These are phyloP conservation scores for Hyphodiscus hymeniophilus DNA, from an alignment of 495 filamentous ascomycete species.

Conservation along the genomic window DNA sequence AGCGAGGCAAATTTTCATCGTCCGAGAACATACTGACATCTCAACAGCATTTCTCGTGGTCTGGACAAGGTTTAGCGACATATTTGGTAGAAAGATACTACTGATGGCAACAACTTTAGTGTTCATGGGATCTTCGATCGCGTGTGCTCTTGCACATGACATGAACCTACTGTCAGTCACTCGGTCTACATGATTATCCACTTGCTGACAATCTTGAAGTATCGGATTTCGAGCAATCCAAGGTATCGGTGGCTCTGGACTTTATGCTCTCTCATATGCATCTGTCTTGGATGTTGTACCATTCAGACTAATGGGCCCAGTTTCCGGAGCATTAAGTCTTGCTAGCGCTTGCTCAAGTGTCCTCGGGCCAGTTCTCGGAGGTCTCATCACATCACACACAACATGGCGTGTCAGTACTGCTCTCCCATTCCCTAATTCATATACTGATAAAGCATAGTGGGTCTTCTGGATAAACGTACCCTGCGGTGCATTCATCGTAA, in stretches of 20 bases:
- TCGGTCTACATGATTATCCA: too few species aligned
- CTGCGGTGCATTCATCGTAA: constrained; percentile 15
- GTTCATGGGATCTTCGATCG: constrained; percentile 53
- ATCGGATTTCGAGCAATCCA: constrained; percentile 34
- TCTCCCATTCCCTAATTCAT: too few species aligned
- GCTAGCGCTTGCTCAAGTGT: constrained; percentile 25
- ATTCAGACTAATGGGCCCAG: neutral
- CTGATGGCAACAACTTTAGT: constrained; percentile 58
- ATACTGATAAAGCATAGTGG: too few species aligned
- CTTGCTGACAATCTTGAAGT: neutral
- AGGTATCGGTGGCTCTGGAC: constrained; percentile 32
- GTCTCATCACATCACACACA: constrained; percentile 26
- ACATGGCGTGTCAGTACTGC: constrained; percentile 27
- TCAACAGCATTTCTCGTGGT: constrained; percentile 28
- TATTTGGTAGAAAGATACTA: constrained; percentile 69
- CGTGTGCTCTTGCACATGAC: constrained; percentile 54
- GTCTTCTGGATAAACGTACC: constrained; percentile 22
- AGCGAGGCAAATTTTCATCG: too few species aligned
- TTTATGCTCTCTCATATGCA: constrained; percentile 33
- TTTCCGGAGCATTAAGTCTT: neutral
- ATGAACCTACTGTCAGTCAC: constrained; percentile 26
- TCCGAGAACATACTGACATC: too few species aligned
- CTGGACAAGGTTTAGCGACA: constrained; percentile 47
- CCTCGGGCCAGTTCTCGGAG: constrained; percentile 40
- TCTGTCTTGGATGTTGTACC: constrained; percentile 1